Base-by-base conservation (phyloP, 352 stramenopile species). In the Globisporangium carolinianum region DNA sequence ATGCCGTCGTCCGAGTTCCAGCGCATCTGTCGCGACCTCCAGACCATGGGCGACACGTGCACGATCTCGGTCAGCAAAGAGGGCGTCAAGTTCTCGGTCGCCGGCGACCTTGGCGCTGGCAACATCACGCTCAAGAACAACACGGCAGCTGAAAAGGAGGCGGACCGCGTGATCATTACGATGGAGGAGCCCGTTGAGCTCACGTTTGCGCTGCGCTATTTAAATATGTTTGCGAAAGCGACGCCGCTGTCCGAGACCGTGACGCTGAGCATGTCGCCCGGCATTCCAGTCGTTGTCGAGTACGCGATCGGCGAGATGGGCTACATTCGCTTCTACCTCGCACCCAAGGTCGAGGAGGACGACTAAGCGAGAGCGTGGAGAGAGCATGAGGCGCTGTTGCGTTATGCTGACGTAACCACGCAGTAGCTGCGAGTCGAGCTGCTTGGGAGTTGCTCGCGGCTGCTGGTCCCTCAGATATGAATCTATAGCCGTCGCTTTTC, bases 171-270 rank as follows among this genome's bases (percentile, higher is more conserved):
- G 45, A 94, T 97, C 65, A 99, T 99, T 71, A 95, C 97, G 45
- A 99, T 99, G 96, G 87, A 99, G 68, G 96, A 99, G 73, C 95
- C 97, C 10, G 97, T 99, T 38, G 95, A 98, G 76, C 86, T 99
- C 51, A 98, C 91, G 61, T 99, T 99, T 75, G 97, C 97, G 47
- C 81, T 99, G 49, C 92, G 97, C 55, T 99, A 99, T 87, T 87
- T 99, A 72, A 98, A 98, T 79, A 98, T 99, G 76, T 99, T 99
- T 71, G 98, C 97, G 55, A 99, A 99, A 86, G 97, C 97, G 41
- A 99, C 97, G 53, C 89, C 87, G 39, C 83, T 99, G 59, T 96
- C 86, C 49, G 73, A 90, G 46, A 96, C 74, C 43, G 97, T 99
- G 53, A 97, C 97, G 70, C 82, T 99, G 48, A 98, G 83, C 63